Percentiles rank a stretch among this genome's conserved stretches.
phyloP scores from a whole-genome alignment of 1,284 basidiomycete species.

The Anthracocystis setariae region DNA sequence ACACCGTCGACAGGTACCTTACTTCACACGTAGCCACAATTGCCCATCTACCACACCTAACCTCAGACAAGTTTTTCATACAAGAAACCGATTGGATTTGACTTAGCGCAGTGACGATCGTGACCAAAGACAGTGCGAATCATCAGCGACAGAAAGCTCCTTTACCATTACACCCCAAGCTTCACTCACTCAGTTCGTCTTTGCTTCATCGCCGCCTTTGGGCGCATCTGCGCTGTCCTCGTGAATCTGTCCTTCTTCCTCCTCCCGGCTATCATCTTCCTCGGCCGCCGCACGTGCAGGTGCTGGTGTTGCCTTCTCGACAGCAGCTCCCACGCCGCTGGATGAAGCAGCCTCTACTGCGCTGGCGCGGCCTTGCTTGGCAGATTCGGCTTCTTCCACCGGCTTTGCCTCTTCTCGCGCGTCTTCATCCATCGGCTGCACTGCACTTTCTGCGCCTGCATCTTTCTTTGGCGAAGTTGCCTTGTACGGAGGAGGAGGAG shows the following conservation, averaged over 20 bases:
- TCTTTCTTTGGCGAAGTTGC: constrained; percentile 13
- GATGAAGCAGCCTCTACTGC: neutral
- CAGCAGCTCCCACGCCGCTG: neutral
- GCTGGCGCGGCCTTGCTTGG: neutral
- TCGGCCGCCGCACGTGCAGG: constrained; percentile 7
- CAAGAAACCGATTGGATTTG: too few relatives aligned
- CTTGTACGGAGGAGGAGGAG: constrained; percentile 15
- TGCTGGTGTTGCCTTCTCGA: constrained; percentile 1
- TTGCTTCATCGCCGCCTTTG: constrained; percentile 8
- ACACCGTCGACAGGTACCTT: too few relatives aligned
- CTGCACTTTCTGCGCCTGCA: neutral
- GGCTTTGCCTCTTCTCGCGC: constrained; percentile 7
- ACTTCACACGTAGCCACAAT: too few relatives aligned
- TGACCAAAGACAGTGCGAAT: too few relatives aligned
- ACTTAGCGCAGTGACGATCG: too few relatives aligned
- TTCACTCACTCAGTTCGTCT: constrained; percentile 3
- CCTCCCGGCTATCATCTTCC: constrained; percentile 13
- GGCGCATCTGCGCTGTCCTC: constrained; percentile 10
- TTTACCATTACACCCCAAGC: neutral
- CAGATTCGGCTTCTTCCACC: neutral
- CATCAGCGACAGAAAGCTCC: too few relatives aligned
- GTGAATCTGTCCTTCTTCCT: constrained; percentile 26
- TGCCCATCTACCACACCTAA: too few relatives aligned
- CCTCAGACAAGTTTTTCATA: too few relatives aligned
- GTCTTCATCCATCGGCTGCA: constrained; percentile 27